Evolutionary conservation across 352 stramenopile genomes (phyloP), one percentile per base, ranked within the genome.

Genomic region (Aphanomyces astaci): DNA sequence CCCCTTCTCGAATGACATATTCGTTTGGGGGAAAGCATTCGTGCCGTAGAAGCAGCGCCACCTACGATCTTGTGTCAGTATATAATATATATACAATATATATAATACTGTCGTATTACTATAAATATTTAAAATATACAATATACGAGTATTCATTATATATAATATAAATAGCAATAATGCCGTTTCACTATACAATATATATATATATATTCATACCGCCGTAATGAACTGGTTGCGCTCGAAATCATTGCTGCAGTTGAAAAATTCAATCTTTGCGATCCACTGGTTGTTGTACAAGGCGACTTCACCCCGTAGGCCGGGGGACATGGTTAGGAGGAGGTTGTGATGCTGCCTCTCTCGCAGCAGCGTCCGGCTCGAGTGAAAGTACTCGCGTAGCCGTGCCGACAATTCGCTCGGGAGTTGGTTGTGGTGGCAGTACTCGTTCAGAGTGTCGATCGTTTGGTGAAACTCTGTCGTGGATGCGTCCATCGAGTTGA

Each of bases 231-330:
- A 68, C 22, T 59, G 62, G 0, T 40, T 43, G 30, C 62, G 62
- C 39, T 68, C 62, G 25, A 40, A 31, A 0, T 39, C 40, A 22
- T 57, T 51, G 22, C n/a, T 36, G 51, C 62, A 68, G 62, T 59
- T 57, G 43, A 72, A 72, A n/a, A 66, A 72, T 19, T 65, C 55
- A 24, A 72, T 67, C n/a, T 68, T 72, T 9, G 24, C 19, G n/a
- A 72, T 66, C 66, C 66, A 72, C 63, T 66, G 57, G 46, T 66
- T 70, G 53, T 66, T 72, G 63, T 63, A 72, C 4, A 72, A 22
- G 10, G 54, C 53, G 25, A 72, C 66, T 51, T 72, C 66, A n/a
- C 66, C 66, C 13, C 66, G 66, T 4, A 72, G 33, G 17, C 55
- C 54, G 0, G 66, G 66, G 27, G 66, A 72, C 66, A 72, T 72